Evolutionary conservation across 495 filamentous ascomycete genomes (phyloP).

Genomic region (Chaetomium tenue): DNA sequence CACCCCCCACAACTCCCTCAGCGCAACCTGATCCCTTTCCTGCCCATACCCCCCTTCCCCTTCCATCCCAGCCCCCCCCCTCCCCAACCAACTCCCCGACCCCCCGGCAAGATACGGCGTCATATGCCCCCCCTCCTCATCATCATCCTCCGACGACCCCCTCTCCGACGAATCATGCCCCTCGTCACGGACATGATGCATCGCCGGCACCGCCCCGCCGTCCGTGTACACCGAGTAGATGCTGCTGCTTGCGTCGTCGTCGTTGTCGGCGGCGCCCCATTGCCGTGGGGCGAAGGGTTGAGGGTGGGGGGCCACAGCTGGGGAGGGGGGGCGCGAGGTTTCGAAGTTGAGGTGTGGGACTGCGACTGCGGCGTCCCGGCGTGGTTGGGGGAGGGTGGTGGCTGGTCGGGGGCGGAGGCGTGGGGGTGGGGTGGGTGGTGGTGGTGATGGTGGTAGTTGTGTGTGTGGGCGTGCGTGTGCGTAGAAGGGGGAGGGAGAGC

Average conservation of each 20-base stretch:
- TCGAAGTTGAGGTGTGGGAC: too few relatives aligned
- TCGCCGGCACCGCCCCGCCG: not conserved
- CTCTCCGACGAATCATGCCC: not conserved
- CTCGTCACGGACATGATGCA: not conserved
- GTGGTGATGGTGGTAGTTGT: not conserved
- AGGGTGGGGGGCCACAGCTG: not conserved
- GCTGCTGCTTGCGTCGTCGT: not conserved
- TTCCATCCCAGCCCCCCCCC: too few relatives aligned
- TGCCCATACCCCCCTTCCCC: not conserved
- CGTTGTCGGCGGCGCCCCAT: too few relatives aligned
- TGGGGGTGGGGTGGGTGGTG: not conserved
- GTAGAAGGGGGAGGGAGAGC: not conserved
- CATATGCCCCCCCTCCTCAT: not conserved
- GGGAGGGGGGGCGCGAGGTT: not conserved
- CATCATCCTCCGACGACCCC: not conserved
- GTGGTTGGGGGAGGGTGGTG: not conserved
- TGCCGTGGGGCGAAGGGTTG: not conserved
- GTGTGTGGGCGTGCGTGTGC: too few relatives aligned
- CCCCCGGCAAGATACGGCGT: constrained; percentile 4
- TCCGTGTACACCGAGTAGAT: not conserved
- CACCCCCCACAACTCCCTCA: constrained; percentile 16
- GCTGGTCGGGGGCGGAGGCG: not conserved
- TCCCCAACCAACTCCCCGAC: not conserved
- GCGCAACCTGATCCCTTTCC: constrained; percentile 4
- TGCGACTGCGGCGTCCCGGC: not conserved